Evolutionary conservation across 192 early-diverging fungal species (phyloP).

Genomic region (Backusella tarrabulga): DNA sequence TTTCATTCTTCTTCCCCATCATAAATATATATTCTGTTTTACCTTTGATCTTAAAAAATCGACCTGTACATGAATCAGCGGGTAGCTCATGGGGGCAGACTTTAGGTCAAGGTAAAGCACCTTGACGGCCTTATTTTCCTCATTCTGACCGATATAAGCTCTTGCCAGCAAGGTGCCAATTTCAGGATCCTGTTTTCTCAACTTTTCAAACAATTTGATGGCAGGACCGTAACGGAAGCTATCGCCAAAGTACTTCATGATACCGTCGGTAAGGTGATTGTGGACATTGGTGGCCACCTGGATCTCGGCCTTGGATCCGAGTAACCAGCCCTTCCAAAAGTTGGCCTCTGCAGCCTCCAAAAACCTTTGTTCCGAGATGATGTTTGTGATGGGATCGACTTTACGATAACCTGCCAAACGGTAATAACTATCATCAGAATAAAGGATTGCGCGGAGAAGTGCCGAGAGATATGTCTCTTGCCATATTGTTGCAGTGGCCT

Average conservation of each 20-base stretch:
- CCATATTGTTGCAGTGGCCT: constrained; percentile 84
- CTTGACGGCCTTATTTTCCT: constrained; percentile 92
- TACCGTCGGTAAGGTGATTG: constrained; percentile 87
- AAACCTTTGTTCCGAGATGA: constrained; percentile 72
- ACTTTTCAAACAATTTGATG: constrained; percentile 76
- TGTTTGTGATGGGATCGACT: constrained; percentile 80
- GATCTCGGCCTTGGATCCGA: constrained; percentile 91
- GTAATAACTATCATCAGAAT: constrained; percentile 85
- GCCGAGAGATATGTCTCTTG: constrained; percentile 87
- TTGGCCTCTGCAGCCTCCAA: constrained; percentile 81
- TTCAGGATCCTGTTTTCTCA: constrained; percentile 83
- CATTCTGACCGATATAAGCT: constrained; percentile 77
- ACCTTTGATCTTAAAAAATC: constrained; percentile 87
- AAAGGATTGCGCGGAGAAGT: constrained; percentile 85
- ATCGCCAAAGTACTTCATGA: constrained; percentile 89
- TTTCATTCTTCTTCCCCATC: neutral
- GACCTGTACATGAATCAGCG: constrained; percentile 85
- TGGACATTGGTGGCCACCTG: constrained; percentile 87
- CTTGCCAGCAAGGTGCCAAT: constrained; percentile 85
- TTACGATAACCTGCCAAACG: constrained; percentile 88
- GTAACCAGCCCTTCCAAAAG: constrained; percentile 91
- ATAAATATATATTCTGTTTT: neutral
- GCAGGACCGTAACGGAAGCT: constrained; percentile 80
- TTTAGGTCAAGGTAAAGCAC: constrained; percentile 85
- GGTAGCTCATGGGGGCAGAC: constrained; percentile 76